phyloP scores from a whole-genome alignment of 192 early-diverging fungal species.

The Mortierella claussenii region DNA sequence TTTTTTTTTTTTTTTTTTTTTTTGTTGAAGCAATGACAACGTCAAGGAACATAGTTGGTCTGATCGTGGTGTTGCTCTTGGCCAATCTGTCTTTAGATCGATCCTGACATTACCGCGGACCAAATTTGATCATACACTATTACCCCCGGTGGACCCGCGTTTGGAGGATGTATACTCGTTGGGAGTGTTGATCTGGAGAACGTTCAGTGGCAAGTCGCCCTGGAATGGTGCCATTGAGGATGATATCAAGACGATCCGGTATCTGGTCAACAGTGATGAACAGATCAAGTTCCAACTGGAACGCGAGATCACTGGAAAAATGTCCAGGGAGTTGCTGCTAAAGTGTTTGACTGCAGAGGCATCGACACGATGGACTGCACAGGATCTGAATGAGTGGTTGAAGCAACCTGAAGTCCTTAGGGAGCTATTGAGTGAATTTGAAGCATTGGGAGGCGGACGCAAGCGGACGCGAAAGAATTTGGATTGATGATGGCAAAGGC shows the following conservation, averaged over 20 bases:
- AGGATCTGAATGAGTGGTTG: slow-evolving; percentile 31
- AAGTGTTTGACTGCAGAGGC: slow-evolving; percentile 57
- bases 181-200: slow-evolving; percentile 70
- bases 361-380: slow-evolving; percentile 52
- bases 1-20: not conserved
- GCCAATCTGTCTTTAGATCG: slow-evolving; percentile 62
- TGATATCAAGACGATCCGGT: slow-evolving; percentile 62
- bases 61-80: too few relatives aligned
- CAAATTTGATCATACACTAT: slow-evolving; percentile 52
- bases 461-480: slow-evolving; percentile 26
- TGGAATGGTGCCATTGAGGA: slow-evolving; percentile 71
- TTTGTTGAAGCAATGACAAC: not conserved
- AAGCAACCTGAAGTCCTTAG: slow-evolving; percentile 17
- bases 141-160: slow-evolving; percentile 61
- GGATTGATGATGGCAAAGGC: not conserved
- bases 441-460: slow-evolving; percentile 26
- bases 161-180: slow-evolving; percentile 65
- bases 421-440: slow-evolving; percentile 22
- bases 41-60: not conserved
- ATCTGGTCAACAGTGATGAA: slow-evolving; percentile 59
- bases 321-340: slow-evolving; percentile 55
- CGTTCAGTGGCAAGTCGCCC: slow-evolving; percentile 68
- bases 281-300: slow-evolving; percentile 62
- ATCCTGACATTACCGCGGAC: slow-evolving; percentile 64
- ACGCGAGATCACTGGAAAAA: slow-evolving; percentile 54